Percentiles rank a stretch among this genome's conserved stretches.
Conservation (phyloP, 768 basidiomycete species). For the Calocybe indica region DNA sequence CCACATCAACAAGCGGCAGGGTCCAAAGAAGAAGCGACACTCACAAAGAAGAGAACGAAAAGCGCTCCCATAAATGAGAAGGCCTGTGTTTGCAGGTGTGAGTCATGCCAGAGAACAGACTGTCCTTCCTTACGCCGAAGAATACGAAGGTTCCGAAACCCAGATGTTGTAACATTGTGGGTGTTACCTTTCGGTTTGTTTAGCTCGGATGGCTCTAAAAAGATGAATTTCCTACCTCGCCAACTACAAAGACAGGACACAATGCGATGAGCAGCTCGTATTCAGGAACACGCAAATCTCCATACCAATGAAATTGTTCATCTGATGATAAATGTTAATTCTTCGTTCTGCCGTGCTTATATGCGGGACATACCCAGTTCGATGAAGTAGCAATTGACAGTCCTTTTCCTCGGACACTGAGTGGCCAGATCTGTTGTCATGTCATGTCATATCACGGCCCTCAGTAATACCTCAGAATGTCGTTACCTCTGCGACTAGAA, state of each 20-base stretch:
- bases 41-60: constrained; percentile 60
- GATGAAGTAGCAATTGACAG: constrained; percentile 70
- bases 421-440: constrained; percentile 47
- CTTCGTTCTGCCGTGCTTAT: not conserved
- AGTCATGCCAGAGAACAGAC: not conserved
- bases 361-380: constrained; percentile 50
- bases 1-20: not conserved
- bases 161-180: constrained; percentile 61
- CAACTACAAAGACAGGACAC: constrained; percentile 28
- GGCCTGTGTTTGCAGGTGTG: constrained; percentile 24
- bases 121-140: constrained; percentile 48
- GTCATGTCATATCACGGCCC: not conserved
- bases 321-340: constrained; percentile 26
- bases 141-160: constrained; percentile 72
- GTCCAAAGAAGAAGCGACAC: constrained; percentile 11
- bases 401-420: constrained; percentile 71
- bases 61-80: constrained; percentile 65
- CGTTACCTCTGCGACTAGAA: constrained; percentile 58
- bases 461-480: not conserved
- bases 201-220: not conserved
- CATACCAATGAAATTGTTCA: constrained; percentile 73
- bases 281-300: not conserved
- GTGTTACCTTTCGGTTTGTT: constrained; percentile 42
- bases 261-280: not conserved
- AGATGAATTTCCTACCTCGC: constrained; percentile 28